phyloP scores from a whole-genome alignment of 345 rosid species.

The Citrus sp. region DNA sequence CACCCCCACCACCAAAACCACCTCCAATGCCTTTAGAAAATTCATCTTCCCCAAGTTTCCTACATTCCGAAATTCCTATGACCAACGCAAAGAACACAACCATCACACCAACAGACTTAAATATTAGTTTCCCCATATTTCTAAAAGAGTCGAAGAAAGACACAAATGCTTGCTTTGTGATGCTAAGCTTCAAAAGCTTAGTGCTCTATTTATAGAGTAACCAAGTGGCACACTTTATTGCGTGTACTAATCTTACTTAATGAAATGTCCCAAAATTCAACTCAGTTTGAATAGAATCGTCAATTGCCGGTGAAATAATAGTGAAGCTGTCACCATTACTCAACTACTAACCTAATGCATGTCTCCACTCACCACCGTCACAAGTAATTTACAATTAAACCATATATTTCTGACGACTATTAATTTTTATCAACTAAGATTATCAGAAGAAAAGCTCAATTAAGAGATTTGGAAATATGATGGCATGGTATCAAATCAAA shows the following conservation, averaged over 20 bases:
- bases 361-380: conserved; percentile 10
- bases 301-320: conserved; percentile 9
- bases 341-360: conserved; percentile 13
- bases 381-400: neutral
- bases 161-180: neutral
- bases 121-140: conserved; percentile 26
- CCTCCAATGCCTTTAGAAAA: conserved; percentile 1
- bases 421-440: too few relatives aligned
- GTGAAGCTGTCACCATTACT: conserved; percentile 12
- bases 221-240: neutral
- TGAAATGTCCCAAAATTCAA: conserved; percentile 20
- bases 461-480: neutral
- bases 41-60: conserved; percentile 24
- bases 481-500: neutral
- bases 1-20: conserved; percentile 7
- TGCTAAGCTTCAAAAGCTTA: neutral
- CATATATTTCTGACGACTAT: too few relatives aligned
- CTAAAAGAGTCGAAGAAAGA: neutral
- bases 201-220: conserved; percentile 7
- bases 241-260: neutral
- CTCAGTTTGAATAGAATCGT: neutral
- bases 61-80: conserved; percentile 34
- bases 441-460: neutral
- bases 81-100: conserved; percentile 25
- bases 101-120: conserved; percentile 15